These are phyloP conservation scores for Daedalea quercina DNA, from an alignment of 768 basidiomycete genomes.

Conservation along the genomic window DNA sequence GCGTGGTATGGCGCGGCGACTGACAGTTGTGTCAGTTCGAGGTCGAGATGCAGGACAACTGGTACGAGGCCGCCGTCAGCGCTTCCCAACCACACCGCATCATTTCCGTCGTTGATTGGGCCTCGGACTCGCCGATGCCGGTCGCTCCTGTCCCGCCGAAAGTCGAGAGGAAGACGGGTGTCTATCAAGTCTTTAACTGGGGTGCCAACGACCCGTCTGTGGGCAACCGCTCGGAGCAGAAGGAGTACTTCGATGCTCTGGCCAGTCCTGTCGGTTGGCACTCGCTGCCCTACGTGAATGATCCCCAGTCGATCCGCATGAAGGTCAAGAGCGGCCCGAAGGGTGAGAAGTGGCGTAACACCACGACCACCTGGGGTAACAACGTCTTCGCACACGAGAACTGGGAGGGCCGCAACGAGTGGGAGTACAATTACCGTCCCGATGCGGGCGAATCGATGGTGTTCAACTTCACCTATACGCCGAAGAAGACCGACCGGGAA, in stretches of 20 bases:
- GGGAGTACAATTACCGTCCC: conserved; percentile 74
- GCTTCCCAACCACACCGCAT: conserved; percentile 68
- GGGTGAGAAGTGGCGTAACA: conserved; percentile 36
- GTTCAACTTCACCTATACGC: conserved; percentile 75
- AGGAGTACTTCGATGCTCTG: conserved; percentile 65
- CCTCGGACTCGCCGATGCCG: conserved; percentile 60
- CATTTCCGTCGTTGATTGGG: conserved; percentile 93
- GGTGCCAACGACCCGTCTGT: conserved; percentile 81
- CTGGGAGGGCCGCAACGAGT: conserved; percentile 67
- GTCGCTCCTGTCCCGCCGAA: conserved; percentile 24
- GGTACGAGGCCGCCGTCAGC: conserved; percentile 90
- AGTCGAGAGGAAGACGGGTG: conserved; percentile 24
- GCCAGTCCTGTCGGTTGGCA: conserved; percentile 96
- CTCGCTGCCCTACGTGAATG: conserved; percentile 61
- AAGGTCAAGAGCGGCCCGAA: conserved; percentile 15
- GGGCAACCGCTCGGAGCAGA: conserved; percentile 52
- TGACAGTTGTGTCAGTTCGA: conserved; percentile 48
- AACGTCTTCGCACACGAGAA: conserved; percentile 95
- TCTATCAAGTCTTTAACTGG: conserved; percentile 72
- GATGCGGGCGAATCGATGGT: conserved; percentile 44
- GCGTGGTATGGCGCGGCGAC: not conserved
- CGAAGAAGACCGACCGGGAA: conserved; percentile 43
- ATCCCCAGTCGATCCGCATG: conserved; percentile 41
- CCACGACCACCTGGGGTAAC: conserved; percentile 82
- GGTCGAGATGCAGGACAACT: conserved; percentile 91